Conservation (phyloP, 2,329 filamentous ascomycete genomes). For the Stemphylium vesicarium region DNA sequence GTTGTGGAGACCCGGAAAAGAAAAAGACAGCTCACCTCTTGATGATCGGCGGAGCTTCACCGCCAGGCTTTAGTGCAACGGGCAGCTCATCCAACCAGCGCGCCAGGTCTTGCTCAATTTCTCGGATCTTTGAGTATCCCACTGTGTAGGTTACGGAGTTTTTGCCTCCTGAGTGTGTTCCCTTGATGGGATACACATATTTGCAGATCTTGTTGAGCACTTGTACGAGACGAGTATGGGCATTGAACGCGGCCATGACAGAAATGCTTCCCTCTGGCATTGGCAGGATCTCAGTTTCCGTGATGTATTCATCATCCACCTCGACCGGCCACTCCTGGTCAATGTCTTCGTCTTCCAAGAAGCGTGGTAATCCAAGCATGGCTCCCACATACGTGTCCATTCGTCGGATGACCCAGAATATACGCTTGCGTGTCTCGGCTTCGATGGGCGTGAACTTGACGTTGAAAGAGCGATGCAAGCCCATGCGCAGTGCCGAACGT, state of each 20-base stretch:
- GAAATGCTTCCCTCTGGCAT: constrained; percentile 63
- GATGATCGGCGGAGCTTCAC: constrained; percentile 75
- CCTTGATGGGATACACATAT: constrained; percentile 69
- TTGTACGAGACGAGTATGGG: constrained; percentile 63
- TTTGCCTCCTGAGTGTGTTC: constrained; percentile 45
- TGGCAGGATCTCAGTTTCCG: constrained; percentile 55
- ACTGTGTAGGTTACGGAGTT: constrained; percentile 64
- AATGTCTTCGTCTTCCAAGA: constrained; percentile 57
- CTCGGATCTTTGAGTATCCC: constrained; percentile 67
- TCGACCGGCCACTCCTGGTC: constrained; percentile 57
- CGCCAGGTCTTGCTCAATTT: constrained; percentile 69
- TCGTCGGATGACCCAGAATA: constrained; percentile 59
- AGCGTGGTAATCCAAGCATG: constrained; percentile 57
- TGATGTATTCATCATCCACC: constrained; percentile 60
- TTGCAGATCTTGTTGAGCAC: constrained; percentile 68
- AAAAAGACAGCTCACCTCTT: constrained; percentile 67
- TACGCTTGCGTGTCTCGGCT: constrained; percentile 57
- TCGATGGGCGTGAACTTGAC: constrained; percentile 57
- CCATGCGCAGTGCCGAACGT: constrained; percentile 59
- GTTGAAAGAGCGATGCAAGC: constrained; percentile 57
- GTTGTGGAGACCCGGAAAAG: neutral
- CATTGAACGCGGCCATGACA: constrained; percentile 66
- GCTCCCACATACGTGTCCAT: constrained; percentile 61
- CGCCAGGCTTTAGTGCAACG: constrained; percentile 76
- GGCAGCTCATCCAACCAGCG: constrained; percentile 73